These are phyloP conservation scores for Akanthomyces dipterigenus DNA, from an alignment of 2,329 filamentous ascomycete genomes.

Conservation along the genomic window DNA sequence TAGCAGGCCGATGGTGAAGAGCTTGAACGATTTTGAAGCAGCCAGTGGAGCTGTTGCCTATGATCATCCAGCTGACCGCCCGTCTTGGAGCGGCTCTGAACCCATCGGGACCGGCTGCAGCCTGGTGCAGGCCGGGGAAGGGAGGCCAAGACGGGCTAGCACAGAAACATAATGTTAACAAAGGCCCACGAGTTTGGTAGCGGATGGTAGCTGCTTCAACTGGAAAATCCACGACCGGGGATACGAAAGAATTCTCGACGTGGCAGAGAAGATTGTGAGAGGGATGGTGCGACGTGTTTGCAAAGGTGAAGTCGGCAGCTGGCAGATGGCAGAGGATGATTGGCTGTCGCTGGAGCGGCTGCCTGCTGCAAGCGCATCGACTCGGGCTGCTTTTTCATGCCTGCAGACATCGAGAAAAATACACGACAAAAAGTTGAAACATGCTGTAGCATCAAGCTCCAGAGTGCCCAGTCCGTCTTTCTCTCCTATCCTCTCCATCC, in stretches of 20 bases:
- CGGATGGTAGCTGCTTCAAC: background rate
- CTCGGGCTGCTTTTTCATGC: no score
- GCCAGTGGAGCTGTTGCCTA: slow-evolving; percentile 10
- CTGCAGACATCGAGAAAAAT: no score
- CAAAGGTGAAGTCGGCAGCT: background rate
- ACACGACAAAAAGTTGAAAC: no score
- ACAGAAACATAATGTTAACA: background rate
- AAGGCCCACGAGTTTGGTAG: background rate
- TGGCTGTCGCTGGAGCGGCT: background rate
- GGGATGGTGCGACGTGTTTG: background rate
- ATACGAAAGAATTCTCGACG: background rate
- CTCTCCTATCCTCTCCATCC: no score
- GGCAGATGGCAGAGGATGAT: background rate
- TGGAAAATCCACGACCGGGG: slow-evolving; percentile 22
- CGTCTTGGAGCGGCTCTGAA: background rate
- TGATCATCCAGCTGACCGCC: background rate
- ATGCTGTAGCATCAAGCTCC: no score
- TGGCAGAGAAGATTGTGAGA: background rate
- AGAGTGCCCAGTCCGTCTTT: no score
- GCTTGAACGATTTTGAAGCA: background rate
- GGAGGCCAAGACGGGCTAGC: background rate
- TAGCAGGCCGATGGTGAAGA: background rate
- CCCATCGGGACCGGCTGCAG: slow-evolving; percentile 2
- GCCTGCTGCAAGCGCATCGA: background rate
- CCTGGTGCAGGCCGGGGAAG: background rate